phyloP scores from a whole-genome alignment of 108 stramenopile genomes.

The Fragilaria crotonensis region DNA sequence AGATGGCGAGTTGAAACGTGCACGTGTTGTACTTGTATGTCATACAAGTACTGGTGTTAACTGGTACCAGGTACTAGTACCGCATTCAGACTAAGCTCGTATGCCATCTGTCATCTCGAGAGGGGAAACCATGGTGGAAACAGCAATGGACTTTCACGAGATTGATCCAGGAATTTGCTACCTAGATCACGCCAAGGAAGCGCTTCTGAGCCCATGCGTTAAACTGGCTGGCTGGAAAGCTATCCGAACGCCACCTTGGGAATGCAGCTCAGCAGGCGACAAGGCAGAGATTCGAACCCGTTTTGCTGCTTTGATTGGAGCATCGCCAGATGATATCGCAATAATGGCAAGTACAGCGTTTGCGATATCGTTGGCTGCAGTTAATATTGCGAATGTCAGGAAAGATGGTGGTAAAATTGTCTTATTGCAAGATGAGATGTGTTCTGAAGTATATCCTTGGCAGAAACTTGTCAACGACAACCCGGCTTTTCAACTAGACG shows the following conservation, averaged over 20 bases:
- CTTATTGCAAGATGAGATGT: constrained; percentile 42
- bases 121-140: too few relatives aligned
- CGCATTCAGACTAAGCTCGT: too few relatives aligned
- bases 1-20: too few relatives aligned
- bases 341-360: constrained; percentile 46
- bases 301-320: constrained; percentile 30
- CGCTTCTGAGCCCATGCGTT: constrained; percentile 18
- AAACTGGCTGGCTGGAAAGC: constrained; percentile 18
- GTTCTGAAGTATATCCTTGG: constrained; percentile 54
- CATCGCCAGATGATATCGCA: constrained; percentile 26
- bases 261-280: constrained; percentile 1
- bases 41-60: too few relatives aligned
- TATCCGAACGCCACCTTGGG: constrained; percentile 17
- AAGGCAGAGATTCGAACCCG: constrained; percentile 17
- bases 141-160: too few relatives aligned
- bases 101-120: too few relatives aligned
- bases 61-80: too few relatives aligned
- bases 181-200: constrained; percentile 43
- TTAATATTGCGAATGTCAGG: constrained; percentile 23
- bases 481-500: constrained; percentile 15
- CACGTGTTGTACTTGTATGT: too few relatives aligned
- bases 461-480: constrained; percentile 22
- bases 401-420: constrained; percentile 19
- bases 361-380: constrained; percentile 48
- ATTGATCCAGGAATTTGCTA: too few relatives aligned